Evolutionary conservation across 1,139 yeast genomes (phyloP).

Genomic region (Kurtzmaniella quercitrusa): DNA sequence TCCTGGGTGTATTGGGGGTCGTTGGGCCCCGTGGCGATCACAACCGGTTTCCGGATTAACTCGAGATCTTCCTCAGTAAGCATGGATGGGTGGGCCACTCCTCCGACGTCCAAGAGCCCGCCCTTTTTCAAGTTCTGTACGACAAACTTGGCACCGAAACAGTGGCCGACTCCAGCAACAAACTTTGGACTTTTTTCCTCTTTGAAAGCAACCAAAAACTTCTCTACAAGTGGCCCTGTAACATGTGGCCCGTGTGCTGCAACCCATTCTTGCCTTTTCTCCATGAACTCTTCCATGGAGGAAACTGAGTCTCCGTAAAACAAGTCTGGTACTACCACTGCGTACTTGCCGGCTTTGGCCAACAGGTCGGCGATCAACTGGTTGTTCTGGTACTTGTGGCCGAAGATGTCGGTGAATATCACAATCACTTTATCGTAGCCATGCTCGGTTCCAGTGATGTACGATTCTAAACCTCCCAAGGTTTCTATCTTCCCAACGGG

Average conservation of each 20-base stretch:
- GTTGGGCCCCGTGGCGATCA: conserved; percentile 60
- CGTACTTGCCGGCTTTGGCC: conserved; percentile 47
- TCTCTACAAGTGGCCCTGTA: conserved; percentile 32
- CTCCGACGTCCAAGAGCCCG: conserved; percentile 48
- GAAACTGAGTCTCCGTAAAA: conserved; percentile 42
- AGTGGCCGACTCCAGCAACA: conserved; percentile 59
- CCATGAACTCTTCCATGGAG: conserved; percentile 17
- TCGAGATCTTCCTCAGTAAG: conserved; percentile 53
- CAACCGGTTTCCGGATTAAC: conserved; percentile 44
- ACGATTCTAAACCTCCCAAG: conserved; percentile 13
- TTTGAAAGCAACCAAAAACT: conserved; percentile 34
- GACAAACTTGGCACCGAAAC: conserved; percentile 67
- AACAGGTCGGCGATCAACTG: conserved; percentile 58
- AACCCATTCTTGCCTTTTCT: conserved; percentile 34
- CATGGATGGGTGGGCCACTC: conserved; percentile 68
- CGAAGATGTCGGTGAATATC: conserved; percentile 58
- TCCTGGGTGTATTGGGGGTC: conserved; percentile 54
- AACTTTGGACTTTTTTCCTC: conserved; percentile 39
- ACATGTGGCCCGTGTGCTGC: conserved; percentile 40
- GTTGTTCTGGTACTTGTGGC: conserved; percentile 48
- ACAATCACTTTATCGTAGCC: conserved; percentile 37
- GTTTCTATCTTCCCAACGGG: conserved; percentile 11
- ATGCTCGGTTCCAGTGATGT: conserved; percentile 12
- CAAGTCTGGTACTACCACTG: conserved; percentile 62
- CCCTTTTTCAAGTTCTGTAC: conserved; percentile 41